phyloP scores from a whole-genome alignment of 1,139 yeast species.

The Taphrina deformans region DNA sequence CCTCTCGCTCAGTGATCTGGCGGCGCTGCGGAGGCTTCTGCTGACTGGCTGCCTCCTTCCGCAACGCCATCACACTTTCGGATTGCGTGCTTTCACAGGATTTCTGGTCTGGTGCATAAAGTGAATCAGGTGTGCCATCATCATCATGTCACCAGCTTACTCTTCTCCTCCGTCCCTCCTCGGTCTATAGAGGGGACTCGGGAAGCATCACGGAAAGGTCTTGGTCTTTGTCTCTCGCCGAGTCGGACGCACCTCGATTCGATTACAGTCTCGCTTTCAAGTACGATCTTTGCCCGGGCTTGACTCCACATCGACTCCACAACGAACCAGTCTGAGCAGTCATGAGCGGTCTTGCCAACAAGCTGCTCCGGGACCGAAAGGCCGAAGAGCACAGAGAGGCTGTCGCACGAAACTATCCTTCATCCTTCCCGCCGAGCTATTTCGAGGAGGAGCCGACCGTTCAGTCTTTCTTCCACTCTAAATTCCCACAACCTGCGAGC shows the following conservation, averaged over 20 bases:
- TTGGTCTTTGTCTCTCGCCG: no score
- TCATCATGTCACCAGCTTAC: not conserved
- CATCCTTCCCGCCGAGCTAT: slow-evolving; percentile 18
- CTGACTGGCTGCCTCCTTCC: not conserved
- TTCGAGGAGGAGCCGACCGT: slow-evolving; percentile 30
- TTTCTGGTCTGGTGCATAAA: not conserved
- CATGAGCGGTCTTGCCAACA: slow-evolving; percentile 16
- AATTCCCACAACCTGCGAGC: not conserved
- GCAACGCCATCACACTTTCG: slow-evolving; percentile 2
- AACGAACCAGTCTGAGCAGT: not conserved
- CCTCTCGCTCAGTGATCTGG: no score
- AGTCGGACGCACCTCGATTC: no score
- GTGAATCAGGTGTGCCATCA: no score
- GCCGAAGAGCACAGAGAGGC: slow-evolving; percentile 13
- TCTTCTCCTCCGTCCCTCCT: no score
- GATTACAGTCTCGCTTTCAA: no score
- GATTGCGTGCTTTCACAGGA: slow-evolving; percentile 7
- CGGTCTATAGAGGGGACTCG: no score
- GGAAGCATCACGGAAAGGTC: no score
- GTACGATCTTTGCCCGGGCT: no score
- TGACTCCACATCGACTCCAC: no score
- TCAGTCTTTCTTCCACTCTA: slow-evolving; percentile 12
- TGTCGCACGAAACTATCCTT: slow-evolving; percentile 14
- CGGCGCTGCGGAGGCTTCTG: no score
- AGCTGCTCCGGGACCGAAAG: slow-evolving; percentile 17